Conservation (phyloP, 75 land plant genomes). For the Pinus tabuliformis region DNA sequence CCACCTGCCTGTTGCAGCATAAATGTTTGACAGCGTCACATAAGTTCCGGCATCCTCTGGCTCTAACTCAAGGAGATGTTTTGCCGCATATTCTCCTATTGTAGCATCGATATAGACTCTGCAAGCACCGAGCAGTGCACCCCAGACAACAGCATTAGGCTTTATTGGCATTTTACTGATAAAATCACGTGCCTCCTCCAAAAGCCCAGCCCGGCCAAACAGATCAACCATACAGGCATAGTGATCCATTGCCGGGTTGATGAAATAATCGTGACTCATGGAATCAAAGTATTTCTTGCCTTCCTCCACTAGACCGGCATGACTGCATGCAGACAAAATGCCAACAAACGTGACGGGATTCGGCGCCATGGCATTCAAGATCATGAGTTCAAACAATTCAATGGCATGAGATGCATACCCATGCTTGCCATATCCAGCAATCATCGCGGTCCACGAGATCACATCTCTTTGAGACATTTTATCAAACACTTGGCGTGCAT, state of each 20-base stretch:
- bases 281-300: background rate
- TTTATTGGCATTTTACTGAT: background rate
- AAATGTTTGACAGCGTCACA: background rate
- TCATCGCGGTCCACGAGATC: conserved; percentile 9
- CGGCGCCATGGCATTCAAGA: background rate
- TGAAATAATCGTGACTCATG: background rate
- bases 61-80: background rate
- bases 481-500: conserved; percentile 3
- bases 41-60: background rate
- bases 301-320: background rate
- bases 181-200: background rate
- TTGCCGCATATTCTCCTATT: background rate
- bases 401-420: background rate
- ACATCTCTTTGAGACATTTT: conserved; percentile 4
- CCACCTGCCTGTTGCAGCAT: background rate
- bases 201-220: background rate
- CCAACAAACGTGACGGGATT: background rate
- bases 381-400: background rate
- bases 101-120: background rate
- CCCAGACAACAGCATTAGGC: background rate
- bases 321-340: conserved; percentile 17
- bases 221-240: background rate
- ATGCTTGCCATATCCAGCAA: conserved; percentile 7
- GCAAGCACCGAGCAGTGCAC: background rate
- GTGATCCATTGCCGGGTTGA: background rate